Evolutionary conservation across 140 eudicot genomes (phyloP).

Genomic region (Erigeron philadelphicus): DNA sequence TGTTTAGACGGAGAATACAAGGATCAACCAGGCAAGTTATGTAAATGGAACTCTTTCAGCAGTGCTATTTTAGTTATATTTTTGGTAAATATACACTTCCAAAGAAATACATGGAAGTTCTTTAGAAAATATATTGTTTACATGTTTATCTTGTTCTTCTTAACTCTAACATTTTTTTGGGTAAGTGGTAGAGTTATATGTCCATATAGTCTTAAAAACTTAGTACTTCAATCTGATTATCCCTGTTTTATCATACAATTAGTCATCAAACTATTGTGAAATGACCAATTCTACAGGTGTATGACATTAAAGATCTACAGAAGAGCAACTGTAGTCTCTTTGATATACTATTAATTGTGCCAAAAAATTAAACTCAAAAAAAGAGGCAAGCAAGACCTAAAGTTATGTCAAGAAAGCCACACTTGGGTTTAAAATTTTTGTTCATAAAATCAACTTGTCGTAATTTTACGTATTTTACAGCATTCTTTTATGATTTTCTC

Average conservation of each 20-base stretch:
- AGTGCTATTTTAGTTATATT: conserved; percentile 5
- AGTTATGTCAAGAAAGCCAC: conserved; percentile 12
- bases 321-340: conserved; percentile 17
- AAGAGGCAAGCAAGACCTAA: conserved; percentile 16
- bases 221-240: not conserved
- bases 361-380: conserved; percentile 5
- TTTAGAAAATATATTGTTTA: conserved; percentile 6
- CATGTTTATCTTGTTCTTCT: conserved; percentile 5
- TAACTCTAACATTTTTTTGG: not conserved
- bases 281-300: conserved; percentile 10
- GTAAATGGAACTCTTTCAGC: conserved; percentile 24
- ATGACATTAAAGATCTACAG: not conserved
- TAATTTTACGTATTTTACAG: not conserved
- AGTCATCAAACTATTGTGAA: conserved; percentile 5
- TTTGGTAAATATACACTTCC: not conserved
- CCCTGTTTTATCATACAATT: not conserved
- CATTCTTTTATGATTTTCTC: not conserved
- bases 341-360: conserved; percentile 8
- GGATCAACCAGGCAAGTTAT: conserved; percentile 89
- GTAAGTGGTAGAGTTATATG: conserved; percentile 3
- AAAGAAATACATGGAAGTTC: not conserved
- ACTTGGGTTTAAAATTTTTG: not conserved
- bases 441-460: not conserved
- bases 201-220: not conserved
- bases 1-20: conserved; percentile 81